Percentiles rank a stretch among this genome's conserved stretches.
Evolutionary conservation across 257 asterid genomes (phyloP).

Genomic region (Solanum raphanifolium): DNA sequence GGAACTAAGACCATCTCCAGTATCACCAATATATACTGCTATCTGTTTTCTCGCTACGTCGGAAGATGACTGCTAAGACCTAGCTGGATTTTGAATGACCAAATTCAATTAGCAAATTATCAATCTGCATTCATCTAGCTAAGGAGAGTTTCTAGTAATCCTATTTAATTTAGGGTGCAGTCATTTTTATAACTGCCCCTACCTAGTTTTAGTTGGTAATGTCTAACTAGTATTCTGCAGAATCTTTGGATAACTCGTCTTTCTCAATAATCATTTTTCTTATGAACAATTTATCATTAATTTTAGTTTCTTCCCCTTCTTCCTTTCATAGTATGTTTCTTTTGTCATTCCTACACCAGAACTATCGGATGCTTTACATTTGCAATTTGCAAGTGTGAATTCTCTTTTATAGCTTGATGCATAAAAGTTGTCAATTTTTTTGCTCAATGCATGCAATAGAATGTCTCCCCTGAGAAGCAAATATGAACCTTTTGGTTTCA

Average conservation of each 20-base stretch:
- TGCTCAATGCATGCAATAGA: not conserved
- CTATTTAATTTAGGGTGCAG: not conserved
- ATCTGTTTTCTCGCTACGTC: not conserved
- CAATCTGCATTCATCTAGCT: not conserved
- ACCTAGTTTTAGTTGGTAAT: not conserved
- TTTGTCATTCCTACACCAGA: not conserved
- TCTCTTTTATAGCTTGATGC: not conserved
- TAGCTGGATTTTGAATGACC: not conserved
- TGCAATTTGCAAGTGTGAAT: not conserved
- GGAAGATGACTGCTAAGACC: not conserved
- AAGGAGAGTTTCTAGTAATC: not conserved
- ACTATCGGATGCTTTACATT: not conserved
- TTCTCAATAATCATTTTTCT: not conserved
- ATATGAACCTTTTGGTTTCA: not conserved
- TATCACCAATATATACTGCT: not conserved
- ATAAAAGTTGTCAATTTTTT: not conserved
- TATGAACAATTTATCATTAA: not conserved
- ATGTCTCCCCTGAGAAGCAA: not conserved
- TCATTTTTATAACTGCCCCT: not conserved
- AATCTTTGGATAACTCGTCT: not conserved
- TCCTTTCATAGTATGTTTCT: not conserved
- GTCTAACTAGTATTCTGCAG: not conserved
- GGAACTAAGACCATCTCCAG: not conserved
- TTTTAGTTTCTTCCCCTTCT: not conserved
- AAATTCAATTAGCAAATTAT: not conserved